Base-by-base conservation (phyloP, 2,329 filamentous ascomycete species). In the Metarhizium robertsii region DNA sequence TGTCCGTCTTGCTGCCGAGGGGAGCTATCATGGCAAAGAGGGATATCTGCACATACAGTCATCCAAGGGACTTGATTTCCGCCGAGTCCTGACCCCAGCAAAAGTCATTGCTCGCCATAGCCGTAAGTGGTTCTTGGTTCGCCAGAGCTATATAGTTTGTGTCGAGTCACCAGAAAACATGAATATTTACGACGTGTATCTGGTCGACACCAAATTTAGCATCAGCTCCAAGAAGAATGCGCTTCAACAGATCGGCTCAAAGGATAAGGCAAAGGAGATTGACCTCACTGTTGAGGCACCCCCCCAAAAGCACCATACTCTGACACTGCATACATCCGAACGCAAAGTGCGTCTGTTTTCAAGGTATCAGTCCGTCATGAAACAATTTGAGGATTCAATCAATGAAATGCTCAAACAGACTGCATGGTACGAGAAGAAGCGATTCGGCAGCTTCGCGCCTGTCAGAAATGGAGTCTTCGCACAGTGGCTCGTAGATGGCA, bases 151-250 rank as follows among this genome's bases (percentile, higher is more conserved):
- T 66, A 86, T 99, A 57, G 92, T 96, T 48, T 96, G 92, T 62
- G 92, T 97, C n/a, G 92, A 97, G 67, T 96, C 94, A 0, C 94
- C 94, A 0, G 92, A 97, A 69, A 95, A 95, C 64, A 95, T 97
- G 88, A 92, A 96, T 65, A 95, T 97, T 38, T 96, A 96, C 68
- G 95, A 99, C 71, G 94, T 99, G 25, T 97, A 96, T 69, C 79
- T 99, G n/a, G 89, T 97, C 30, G 94, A 99, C 67, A 80, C 88
- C 1, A 86, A 88, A 64, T 99, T 99, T 71, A 79, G 81, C 53
- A 85, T 96, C 52, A 85, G 91, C 59, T 84, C 88, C 55, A 91
- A 91, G 71, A 83, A 81, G 61, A 78, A 73, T 61, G 79, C 79
- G 58, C 67, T 80, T 16, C 78, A 75, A 61, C 74, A 78, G 53